Base-by-base conservation (phyloP, 345 rosid species). In the Abelmoschus esculentus region DNA sequence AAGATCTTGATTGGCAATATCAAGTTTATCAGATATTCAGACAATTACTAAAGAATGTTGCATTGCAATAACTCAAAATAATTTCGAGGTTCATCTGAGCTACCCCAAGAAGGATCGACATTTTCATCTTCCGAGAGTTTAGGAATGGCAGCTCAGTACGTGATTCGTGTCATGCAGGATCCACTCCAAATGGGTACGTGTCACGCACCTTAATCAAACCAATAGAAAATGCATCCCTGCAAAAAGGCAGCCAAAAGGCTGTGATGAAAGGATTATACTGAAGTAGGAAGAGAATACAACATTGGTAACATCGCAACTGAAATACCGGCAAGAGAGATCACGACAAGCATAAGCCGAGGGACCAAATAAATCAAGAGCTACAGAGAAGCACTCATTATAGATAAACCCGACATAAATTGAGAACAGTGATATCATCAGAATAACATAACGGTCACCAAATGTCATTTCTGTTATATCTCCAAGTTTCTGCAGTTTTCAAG, bases 61-160 rank as follows among this genome's bases (percentile, higher is more conserved):
- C 99, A 82, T 95, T 95, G 72, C 81, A 88, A 78, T 72, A 95
- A 83, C 99, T 95, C 86, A 91, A 70, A 60, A 95, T 74, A 74
- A 95, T 87, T 70, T 96, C 99, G 47, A 95, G 99, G 83, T 95
- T 90, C 99, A 95, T 95, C 78, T 91, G 99, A 67, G 93, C 76
- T 73, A 95, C 96, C 78, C 99, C 99, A 50, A 91, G 79, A 69
- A 95, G 96, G 78, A 91, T 95, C 36, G 99, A 95, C 96, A 95
- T 87, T 87, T 95, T 91, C 99, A 95, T 95, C 89, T 95, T 91
- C 76, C 91, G 80, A 31, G 99, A 95, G 82, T 91, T 91, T 34
- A 95, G 86, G 80, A 87, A 95, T 47, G 99, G 98, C 53, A 90
- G 81, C 83, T 95, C 98, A 36, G 89, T 90, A 61, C 93, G 93